A percentile compares a stretch with the other conserved stretches of the same genome.
Conservation (phyloP, 306 rosid genomes). For the Urtica urens region DNA sequence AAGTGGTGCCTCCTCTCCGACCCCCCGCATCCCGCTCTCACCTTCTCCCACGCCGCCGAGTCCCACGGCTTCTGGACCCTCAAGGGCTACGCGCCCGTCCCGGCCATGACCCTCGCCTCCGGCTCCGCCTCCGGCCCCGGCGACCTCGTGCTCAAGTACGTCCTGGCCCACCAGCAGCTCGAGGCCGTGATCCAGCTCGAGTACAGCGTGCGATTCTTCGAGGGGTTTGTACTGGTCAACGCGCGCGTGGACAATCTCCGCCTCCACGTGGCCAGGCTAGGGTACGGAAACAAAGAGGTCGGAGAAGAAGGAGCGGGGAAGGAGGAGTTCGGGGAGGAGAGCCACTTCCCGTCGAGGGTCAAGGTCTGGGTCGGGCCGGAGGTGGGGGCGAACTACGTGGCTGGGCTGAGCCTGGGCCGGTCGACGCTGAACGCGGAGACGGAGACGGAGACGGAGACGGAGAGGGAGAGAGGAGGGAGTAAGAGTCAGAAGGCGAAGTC, state of each 20-base stretch:
- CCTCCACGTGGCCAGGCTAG: constrained; percentile 50
- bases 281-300: constrained; percentile 28
- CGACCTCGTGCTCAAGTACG: constrained; percentile 54
- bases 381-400: constrained; percentile 64
- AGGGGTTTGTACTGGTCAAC: constrained; percentile 55
- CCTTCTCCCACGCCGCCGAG: constrained; percentile 62
- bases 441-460: constrained; percentile 39
- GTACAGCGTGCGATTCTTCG: constrained; percentile 48
- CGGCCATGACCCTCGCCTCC: constrained; percentile 40
- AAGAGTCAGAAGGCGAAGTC: constrained; percentile 29
- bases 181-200: constrained; percentile 79
- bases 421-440: constrained; percentile 55
- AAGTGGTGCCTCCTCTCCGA: constrained; percentile 40
- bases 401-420: constrained; percentile 62
- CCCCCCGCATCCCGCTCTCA: constrained; percentile 19
- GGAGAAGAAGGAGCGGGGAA: constrained; percentile 40
- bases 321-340: constrained; percentile 52
- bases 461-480: constrained; percentile 43
- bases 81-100: constrained; percentile 70
- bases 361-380: constrained; percentile 86
- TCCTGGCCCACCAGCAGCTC: constrained; percentile 71
- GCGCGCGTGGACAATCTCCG: constrained; percentile 70
- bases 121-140: neutral
- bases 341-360: constrained; percentile 52
- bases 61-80: constrained; percentile 66